Conservation (phyloP, 108 stramenopile genomes). For the Skeletonema potamos region DNA sequence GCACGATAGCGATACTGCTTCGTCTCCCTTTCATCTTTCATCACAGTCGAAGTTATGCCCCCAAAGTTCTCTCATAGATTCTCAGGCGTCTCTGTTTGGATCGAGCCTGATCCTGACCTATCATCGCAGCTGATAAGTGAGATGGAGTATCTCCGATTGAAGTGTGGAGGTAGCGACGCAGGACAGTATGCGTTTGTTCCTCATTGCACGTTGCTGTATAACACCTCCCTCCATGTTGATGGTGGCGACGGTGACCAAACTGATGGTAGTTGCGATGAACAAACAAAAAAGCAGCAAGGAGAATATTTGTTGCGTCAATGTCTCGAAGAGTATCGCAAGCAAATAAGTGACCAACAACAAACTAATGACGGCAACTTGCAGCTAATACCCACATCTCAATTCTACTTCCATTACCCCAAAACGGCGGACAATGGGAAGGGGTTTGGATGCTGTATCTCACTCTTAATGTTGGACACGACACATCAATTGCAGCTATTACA, state of each 20-base stretch:
- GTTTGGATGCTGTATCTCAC: conserved; percentile 44
- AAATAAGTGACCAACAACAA: not conserved
- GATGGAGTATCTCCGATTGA: conserved; percentile 15
- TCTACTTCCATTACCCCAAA: conserved; percentile 52
- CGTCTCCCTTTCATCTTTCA: no score
- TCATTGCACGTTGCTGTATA: conserved; percentile 52
- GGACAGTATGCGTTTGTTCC: conserved; percentile 26
- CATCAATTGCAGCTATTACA: conserved; percentile 21
- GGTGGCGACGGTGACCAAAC: not conserved
- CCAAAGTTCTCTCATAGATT: conserved; percentile 26
- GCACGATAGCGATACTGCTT: no score
- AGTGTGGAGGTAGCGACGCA: conserved; percentile 30
- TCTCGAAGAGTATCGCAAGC: conserved; percentile 8
- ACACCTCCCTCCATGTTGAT: conserved; percentile 12
- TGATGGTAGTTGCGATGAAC: not conserved
- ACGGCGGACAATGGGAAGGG: conserved; percentile 45
- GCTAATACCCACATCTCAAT: conserved; percentile 26
- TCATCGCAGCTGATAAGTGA: conserved; percentile 14
- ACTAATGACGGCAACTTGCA: not conserved
- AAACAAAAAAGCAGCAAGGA: not conserved
- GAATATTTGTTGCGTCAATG: conserved; percentile 28
- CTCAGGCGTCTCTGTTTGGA: conserved; percentile 39
- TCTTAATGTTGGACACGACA: conserved; percentile 29
- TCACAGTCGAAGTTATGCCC: no score
- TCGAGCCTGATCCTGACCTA: conserved; percentile 29